These are phyloP conservation scores for Penicillium lagena DNA, from an alignment of 495 filamentous ascomycete species.

Conservation along the genomic window DNA sequence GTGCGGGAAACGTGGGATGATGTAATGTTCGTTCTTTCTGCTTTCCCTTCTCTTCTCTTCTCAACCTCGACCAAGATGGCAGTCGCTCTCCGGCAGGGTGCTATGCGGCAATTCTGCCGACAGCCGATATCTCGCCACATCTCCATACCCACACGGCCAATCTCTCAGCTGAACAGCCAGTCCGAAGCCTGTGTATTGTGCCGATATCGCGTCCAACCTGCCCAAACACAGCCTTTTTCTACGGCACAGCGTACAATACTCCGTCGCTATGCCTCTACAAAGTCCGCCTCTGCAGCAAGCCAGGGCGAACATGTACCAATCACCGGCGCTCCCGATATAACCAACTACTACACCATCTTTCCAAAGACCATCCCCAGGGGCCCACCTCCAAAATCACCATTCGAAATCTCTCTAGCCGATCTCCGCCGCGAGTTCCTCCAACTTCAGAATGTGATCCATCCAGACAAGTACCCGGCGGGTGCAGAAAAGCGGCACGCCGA, in stretches of 20 bases:
- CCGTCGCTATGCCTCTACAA: constrained; percentile 13
- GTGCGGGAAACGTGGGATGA: constrained; percentile 1
- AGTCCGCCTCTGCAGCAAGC: constrained; percentile 5
- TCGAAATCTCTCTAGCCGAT: constrained; percentile 57
- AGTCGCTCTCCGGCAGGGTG: too few species aligned
- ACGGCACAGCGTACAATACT: not conserved
- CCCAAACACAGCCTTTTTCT: not conserved
- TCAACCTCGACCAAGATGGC: too few species aligned
- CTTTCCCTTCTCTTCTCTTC: not conserved
- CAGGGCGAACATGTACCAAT: constrained; percentile 4
- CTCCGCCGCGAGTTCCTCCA: constrained; percentile 82
- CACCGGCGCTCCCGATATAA: constrained; percentile 30
- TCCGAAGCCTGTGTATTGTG: constrained; percentile 1
- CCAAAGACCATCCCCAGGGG: constrained; percentile 72
- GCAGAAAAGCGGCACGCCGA: constrained; percentile 58
- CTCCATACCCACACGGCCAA: not conserved
- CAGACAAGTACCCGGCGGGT: constrained; percentile 62
- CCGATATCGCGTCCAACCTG: constrained; percentile 2
- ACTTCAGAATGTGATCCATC: constrained; percentile 73
- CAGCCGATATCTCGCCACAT: not conserved
- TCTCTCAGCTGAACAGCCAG: not conserved
- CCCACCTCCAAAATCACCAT: constrained; percentile 71
- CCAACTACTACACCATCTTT: constrained; percentile 82
- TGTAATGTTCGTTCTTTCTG: not conserved
- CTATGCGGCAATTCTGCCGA: not conserved